Evolutionary conservation across 352 stramenopile genomes (phyloP).

Genomic region (Phytophthora cactorum): DNA sequence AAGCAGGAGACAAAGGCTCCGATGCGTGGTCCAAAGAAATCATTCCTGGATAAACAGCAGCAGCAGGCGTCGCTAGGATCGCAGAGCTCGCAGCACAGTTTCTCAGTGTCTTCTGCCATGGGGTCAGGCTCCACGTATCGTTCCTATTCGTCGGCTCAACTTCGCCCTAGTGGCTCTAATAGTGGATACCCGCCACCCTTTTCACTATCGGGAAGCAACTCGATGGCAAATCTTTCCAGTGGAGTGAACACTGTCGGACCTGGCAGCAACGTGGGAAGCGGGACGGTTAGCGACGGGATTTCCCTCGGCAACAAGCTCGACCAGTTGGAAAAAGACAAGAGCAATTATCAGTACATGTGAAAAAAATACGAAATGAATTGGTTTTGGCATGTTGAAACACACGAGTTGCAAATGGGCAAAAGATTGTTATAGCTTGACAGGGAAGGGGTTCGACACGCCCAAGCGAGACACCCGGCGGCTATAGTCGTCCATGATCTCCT

Average conservation of each 20-base stretch:
- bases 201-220: conserved; percentile 42
- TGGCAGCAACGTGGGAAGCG: conserved; percentile 25
- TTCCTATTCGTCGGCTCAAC: conserved; percentile 38
- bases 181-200: conserved; percentile 44
- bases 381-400: neutral
- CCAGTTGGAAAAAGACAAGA: conserved; percentile 76
- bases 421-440: conserved; percentile 18
- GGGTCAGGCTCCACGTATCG: conserved; percentile 40
- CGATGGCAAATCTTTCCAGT: conserved; percentile 35
- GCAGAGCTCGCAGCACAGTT: conserved; percentile 38
- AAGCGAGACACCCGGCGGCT: conserved; percentile 58
- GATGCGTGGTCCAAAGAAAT: conserved; percentile 31
- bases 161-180: conserved; percentile 32
- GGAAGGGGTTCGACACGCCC: conserved; percentile 31
- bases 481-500: conserved; percentile 73
- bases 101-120: conserved; percentile 42
- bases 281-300: conserved; percentile 30
- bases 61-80: conserved; percentile 20
- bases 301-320: conserved; percentile 77
- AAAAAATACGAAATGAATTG: neutral
- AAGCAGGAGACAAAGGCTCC: conserved; percentile 30
- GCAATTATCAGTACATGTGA: conserved; percentile 56
- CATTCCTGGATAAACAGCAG: conserved; percentile 33
- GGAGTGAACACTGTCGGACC: conserved; percentile 7
- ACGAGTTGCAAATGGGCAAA: neutral